A percentile compares a stretch with the other conserved stretches of the same genome.
Conservation (phyloP, 2,329 filamentous ascomycete genomes). For the Apiospora rasikravindrae region DNA sequence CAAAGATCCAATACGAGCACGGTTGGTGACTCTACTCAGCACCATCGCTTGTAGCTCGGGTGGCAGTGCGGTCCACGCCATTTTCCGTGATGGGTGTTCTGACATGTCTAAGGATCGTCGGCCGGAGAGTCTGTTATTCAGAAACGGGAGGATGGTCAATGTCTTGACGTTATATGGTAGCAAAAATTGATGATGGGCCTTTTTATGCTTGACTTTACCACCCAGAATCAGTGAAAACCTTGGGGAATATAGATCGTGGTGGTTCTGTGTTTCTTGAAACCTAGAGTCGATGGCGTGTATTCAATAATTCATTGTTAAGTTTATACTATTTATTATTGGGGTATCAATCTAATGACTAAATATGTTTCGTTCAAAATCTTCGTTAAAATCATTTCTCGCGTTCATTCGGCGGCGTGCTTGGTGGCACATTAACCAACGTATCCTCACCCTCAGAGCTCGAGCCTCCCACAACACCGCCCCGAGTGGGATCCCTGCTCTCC, state of each 20-base stretch:
- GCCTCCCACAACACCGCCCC: not conserved
- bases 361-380: too few species aligned
- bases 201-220: too few species aligned
- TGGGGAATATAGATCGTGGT: too few species aligned
- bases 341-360: not conserved
- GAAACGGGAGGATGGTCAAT: too few species aligned
- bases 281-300: not conserved
- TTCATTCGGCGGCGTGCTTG: not conserved
- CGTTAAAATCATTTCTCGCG: not conserved
- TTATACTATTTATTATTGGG: not conserved
- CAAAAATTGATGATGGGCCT: too few species aligned
- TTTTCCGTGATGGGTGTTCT: not conserved
- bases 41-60: not conserved
- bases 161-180: too few species aligned
- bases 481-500: not conserved
- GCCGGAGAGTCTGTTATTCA: not conserved
- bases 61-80: not conserved
- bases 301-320: not conserved
- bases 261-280: too few species aligned
- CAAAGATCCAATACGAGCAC: not conserved
- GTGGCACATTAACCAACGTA: not conserved
- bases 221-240: too few species aligned
- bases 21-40: not conserved
- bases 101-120: not conserved
- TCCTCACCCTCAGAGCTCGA: conserved; percentile 12